A percentile compares a stretch with the other conserved stretches of the same genome.
phyloP scores from a whole-genome alignment of 345 rosid species.

The Acer campestre region DNA sequence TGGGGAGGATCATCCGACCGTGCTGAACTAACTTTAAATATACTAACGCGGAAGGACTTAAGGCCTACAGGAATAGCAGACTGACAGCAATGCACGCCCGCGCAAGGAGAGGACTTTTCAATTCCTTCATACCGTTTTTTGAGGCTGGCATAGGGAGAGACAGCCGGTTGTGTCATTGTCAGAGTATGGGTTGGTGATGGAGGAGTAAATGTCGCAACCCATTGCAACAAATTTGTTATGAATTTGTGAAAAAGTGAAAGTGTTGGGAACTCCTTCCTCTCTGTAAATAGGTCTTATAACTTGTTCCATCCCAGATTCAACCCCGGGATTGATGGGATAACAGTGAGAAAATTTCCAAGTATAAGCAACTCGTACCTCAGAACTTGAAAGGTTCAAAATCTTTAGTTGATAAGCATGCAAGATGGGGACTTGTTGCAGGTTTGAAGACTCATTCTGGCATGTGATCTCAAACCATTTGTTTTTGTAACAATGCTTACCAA shows the following conservation, averaged over 20 bases:
- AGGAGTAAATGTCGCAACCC: constrained; percentile 22
- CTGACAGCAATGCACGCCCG: constrained; percentile 25
- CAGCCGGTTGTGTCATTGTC: constrained; percentile 13
- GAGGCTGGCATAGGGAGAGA: constrained; percentile 12
- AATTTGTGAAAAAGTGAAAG: constrained; percentile 18
- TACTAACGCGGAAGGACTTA: neutral
- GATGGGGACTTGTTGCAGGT: constrained; percentile 1
- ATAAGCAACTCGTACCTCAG: neutral
- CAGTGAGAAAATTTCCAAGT: constrained; percentile 12
- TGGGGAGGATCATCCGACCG: neutral
- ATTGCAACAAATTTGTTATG: constrained; percentile 14
- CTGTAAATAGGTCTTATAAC: neutral
- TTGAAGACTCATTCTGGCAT: constrained; percentile 8
- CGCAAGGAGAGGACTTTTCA: neutral
- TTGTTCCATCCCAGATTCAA: constrained; percentile 1
- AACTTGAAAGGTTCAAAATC: constrained; percentile 9
- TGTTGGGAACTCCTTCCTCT: neutral
- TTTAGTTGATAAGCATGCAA: constrained; percentile 8
- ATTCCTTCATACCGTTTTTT: neutral
- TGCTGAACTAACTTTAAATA: neutral
- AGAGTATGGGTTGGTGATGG: neutral
- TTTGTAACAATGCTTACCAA: constrained; percentile 16
- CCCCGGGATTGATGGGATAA: neutral
- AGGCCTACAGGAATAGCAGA: constrained; percentile 23
- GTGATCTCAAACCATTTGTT: constrained; percentile 16